Evolutionary conservation across 2,329 filamentous ascomycete species (phyloP), one percentile per base, ranked within the genome.

Genomic region (Penicillium sp.): DNA sequence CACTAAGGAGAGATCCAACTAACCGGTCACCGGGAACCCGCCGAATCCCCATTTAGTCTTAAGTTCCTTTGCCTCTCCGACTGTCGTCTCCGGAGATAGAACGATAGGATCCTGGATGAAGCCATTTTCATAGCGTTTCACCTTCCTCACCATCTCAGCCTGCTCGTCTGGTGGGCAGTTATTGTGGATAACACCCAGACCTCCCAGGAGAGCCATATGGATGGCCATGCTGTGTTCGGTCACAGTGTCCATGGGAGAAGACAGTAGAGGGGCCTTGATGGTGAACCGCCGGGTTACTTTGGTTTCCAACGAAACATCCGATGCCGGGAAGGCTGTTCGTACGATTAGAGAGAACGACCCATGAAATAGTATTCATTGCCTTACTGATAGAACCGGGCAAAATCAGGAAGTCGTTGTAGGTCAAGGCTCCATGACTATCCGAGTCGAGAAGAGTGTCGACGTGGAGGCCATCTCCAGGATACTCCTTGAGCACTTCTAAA

Each of bases 201-300:
- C 80, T 63, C 80, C 79, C 38, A 81, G 74, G 44, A 82, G 74
- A 38, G 79, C 79, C 74, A 82, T 96, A 79, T 97, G 90, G 68
- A 99, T 97, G 62, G 94, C 95, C 95, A 99, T 99, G 75, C 96
- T 93, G 79, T 96, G 89, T 80, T 99, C 94, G 42, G 95, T 99
- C 73, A 99, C 94, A 8, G 94, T 99, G 80, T 99, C 94, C 94
- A 99, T 99, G 69, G 95, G 94, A 41, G 93, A 97, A 44, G 94
- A 99, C 62, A 97, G 85, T 69, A 99, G 92, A 58, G 94, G 94
- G 10, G 91, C 95, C 85, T 97, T 99, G 73, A 99, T 83, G 34
- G 90, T 86, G 77, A 99, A 95, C 69, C 91, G 86, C 85, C 95
- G 96, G 65, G 94, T 99, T 68, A 99, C 83, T 55, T 90, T 91